phyloP scores from a whole-genome alignment of 176 grass and related monocot genomes.

The Urochloa ruziziensis region DNA sequence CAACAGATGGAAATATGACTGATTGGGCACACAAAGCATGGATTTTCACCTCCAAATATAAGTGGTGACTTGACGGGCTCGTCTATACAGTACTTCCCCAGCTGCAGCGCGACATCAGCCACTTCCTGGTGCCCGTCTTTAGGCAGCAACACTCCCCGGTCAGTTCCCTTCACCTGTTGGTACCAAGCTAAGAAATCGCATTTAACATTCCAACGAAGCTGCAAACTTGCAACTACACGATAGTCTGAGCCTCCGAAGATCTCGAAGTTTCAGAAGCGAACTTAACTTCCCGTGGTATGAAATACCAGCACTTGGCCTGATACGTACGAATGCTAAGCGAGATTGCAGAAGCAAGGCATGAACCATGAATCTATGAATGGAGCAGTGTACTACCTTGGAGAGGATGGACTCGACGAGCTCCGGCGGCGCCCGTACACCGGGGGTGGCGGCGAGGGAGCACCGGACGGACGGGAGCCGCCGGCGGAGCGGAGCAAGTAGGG shows the following conservation, averaged over 20 bases:
- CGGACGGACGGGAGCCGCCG: slow-evolving; percentile 38
- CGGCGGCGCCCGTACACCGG: slow-evolving; percentile 42
- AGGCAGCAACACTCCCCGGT: slow-evolving; percentile 62
- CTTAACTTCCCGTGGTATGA: neutral
- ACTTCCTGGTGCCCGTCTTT: slow-evolving; percentile 70
- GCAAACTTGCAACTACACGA: neutral
- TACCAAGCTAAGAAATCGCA: neutral
- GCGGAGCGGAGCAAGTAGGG: slow-evolving; percentile 21
- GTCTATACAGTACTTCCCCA: slow-evolving; percentile 68
- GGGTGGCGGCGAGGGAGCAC: slow-evolving; percentile 52
- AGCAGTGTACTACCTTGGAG: slow-evolving; percentile 56
- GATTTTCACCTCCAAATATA: slow-evolving; percentile 76
- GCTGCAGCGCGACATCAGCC: slow-evolving; percentile 50
- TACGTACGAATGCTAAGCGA: neutral
- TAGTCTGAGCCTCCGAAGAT: neutral
- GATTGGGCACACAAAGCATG: neutral
- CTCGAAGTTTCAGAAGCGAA: neutral
- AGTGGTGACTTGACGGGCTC: slow-evolving; percentile 78
- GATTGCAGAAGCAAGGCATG: neutral
- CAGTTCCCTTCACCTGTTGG: slow-evolving; percentile 74
- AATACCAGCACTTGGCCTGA: neutral
- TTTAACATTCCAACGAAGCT: neutral
- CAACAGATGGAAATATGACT: neutral
- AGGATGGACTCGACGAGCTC: slow-evolving; percentile 82
- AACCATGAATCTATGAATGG: slow-evolving; percentile 2